Conservation (phyloP, 2,329 filamentous ascomycete species). For the Rutstroemia sp. region DNA sequence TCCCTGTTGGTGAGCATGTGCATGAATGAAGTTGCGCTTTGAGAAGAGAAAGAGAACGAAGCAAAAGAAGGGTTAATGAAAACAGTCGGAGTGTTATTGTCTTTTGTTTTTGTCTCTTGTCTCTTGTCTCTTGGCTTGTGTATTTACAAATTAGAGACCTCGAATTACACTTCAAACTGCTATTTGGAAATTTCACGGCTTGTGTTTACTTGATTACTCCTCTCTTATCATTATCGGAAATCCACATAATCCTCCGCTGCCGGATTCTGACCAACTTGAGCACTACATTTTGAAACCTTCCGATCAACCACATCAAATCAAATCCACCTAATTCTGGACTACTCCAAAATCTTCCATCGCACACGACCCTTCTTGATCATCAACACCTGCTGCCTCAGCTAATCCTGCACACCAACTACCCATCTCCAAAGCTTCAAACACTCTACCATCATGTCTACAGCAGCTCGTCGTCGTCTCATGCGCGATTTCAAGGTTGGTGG, state of each 20-base stretch:
- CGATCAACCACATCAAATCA: background rate
- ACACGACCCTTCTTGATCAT: background rate
- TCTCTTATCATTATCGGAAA: slow-evolving; percentile 8
- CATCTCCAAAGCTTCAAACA: background rate
- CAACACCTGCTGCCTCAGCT: background rate
- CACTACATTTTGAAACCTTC: background rate
- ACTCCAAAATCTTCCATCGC: background rate
- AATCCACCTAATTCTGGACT: background rate
- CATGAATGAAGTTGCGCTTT: no score
- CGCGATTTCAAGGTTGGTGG: slow-evolving; percentile 90
- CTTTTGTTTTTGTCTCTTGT: background rate
- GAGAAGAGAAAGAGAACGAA: no score
- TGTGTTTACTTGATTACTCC: background rate
- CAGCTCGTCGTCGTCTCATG: slow-evolving; percentile 93
- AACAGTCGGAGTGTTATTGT: background rate
- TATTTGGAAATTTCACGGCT: no score
- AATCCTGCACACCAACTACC: background rate
- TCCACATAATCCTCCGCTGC: slow-evolving; percentile 12
- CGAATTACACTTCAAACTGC: no score
- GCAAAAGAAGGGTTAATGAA: no score
- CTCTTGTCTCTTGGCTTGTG: background rate
- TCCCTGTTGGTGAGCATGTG: background rate
- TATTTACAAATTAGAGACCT: background rate
- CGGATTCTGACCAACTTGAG: background rate
- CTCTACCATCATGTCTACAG: slow-evolving; percentile 66